These are phyloP conservation scores for Alternaria sp. DNA, from an alignment of 2,329 filamentous ascomycete genomes.

Conservation along the genomic window DNA sequence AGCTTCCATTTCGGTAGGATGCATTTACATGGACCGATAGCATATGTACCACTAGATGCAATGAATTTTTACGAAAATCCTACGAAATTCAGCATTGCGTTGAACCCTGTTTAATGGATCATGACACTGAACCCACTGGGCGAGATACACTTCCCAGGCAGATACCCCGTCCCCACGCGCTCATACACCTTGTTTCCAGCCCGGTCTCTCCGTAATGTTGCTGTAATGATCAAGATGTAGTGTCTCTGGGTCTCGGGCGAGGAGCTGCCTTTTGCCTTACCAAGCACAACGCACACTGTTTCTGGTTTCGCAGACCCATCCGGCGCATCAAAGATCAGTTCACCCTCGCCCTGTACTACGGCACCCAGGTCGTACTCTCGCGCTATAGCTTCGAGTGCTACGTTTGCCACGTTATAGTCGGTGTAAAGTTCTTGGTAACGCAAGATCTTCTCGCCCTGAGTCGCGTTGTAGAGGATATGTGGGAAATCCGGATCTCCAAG, in stretches of 20 bases:
- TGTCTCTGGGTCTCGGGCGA: not conserved
- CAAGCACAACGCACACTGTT: constrained; percentile 5
- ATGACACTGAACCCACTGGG: not conserved
- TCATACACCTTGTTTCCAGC: constrained; percentile 1
- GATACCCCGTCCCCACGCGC: not conserved
- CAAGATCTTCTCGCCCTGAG: constrained; percentile 17
- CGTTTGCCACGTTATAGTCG: not conserved
- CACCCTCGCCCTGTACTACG: not conserved
- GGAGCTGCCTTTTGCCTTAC: constrained; percentile 1
- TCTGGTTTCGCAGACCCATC: constrained; percentile 1
- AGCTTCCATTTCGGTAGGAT: not conserved
- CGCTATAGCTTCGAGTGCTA: constrained; percentile 3
- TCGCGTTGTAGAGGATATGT: constrained; percentile 10
- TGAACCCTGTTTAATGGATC: not conserved
- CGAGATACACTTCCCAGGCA: constrained; percentile 10
- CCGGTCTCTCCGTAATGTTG: not conserved
- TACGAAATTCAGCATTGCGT: not conserved
- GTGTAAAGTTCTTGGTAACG: constrained; percentile 22
- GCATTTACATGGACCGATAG: constrained; percentile 1
- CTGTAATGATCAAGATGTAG: constrained; percentile 7
- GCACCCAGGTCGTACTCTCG: constrained; percentile 1
- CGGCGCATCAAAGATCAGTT: constrained; percentile 5
- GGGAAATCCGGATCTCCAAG: constrained; percentile 43
- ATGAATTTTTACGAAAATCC: not conserved
- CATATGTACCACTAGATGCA: constrained; percentile 20